Evolutionary conservation across 148 eudicot species (phyloP), one percentile per base, ranked within the genome.

Genomic region (Heliosperma pusillum): DNA sequence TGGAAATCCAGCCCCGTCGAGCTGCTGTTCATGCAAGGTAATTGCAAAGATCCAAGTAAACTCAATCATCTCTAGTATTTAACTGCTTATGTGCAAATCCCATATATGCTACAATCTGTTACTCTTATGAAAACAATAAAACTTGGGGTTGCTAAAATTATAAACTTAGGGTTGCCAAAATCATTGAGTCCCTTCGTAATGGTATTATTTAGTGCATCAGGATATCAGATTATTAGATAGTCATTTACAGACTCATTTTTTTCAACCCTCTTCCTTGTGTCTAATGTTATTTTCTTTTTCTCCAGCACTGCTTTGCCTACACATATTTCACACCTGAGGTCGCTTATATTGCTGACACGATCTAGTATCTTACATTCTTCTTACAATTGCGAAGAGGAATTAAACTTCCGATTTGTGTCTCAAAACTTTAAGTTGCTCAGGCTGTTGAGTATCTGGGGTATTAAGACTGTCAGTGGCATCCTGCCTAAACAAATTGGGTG

Each of bases 11-110:
- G 20, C 40, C 79, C 8, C 74, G 74, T 5, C 53, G 74, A 2
- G 69, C 52, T 69, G 74, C 62, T 45, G 47, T 77, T 70, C 79
- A 77, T 47, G 61, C 74, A 59, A 69, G 74, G 79, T 77, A 77
- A 36, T 36, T 8, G 42, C 42, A 36, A 6, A 36, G 42, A 36
- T 29, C 2, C 1, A 29, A 29, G 30, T 29, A 36, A 7, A 36
- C 42, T 36, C 42, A 36, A 36, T 36, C 6, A 8, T 36, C 9
- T 36, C 0, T 36, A 1, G 9, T 36, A 0, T 10, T 36, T 36
- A 36, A 36, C 42, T 36, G 0, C 42, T 36, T 36, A 36, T 36
- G 42, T 36, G 42, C 10, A 8, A 36, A 36, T 36, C 42, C 42
- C 42, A 36, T 36, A 36, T 36, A 36, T 36, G 42, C 42, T 36